A percentile compares a stretch with the other conserved stretches of the same genome.
Conservation (phyloP, 805 yeast genomes). For the Candida piceae region DNA sequence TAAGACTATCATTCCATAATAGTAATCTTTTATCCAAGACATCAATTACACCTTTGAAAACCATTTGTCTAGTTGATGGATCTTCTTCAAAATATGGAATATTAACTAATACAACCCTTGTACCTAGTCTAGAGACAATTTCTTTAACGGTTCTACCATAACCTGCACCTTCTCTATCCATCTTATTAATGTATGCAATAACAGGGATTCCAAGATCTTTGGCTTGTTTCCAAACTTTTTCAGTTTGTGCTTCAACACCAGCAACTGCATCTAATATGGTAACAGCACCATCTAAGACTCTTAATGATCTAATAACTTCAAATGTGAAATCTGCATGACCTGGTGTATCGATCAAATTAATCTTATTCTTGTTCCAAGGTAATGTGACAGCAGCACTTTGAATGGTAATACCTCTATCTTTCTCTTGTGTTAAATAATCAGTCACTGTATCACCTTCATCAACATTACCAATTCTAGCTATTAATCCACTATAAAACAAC, state of each 20-base stretch:
- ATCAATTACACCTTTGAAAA: constrained; percentile 72
- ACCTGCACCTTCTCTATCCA: constrained; percentile 97
- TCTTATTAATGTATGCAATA: constrained; percentile 80
- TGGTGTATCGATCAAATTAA: constrained; percentile 93
- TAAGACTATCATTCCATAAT: constrained; percentile 37
- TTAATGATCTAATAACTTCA: constrained; percentile 83
- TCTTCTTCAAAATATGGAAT: constrained; percentile 64
- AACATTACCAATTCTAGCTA: constrained; percentile 79
- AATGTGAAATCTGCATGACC: constrained; percentile 98
- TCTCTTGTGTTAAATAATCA: constrained; percentile 84
- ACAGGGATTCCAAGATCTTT: constrained; percentile 61
- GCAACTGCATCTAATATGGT: constrained; percentile 93
- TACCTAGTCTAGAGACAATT: constrained; percentile 66
- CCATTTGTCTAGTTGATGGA: constrained; percentile 28
- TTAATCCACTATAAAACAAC: constrained; percentile 85
- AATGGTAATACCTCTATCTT: constrained; percentile 91
- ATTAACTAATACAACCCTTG: constrained; percentile 70
- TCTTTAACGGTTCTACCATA: constrained; percentile 86
- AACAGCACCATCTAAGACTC: constrained; percentile 93
- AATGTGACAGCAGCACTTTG: constrained; percentile 94
- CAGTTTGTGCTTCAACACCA: constrained; percentile 98
- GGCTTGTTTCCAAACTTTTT: constrained; percentile 94
- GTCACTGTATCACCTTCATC: constrained; percentile 97
- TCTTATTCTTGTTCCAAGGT: constrained; percentile 67
- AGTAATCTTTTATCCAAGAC: constrained; percentile 58